phyloP scores from a whole-genome alignment of 305 asterid species.

The Fraxinus floribunda region DNA sequence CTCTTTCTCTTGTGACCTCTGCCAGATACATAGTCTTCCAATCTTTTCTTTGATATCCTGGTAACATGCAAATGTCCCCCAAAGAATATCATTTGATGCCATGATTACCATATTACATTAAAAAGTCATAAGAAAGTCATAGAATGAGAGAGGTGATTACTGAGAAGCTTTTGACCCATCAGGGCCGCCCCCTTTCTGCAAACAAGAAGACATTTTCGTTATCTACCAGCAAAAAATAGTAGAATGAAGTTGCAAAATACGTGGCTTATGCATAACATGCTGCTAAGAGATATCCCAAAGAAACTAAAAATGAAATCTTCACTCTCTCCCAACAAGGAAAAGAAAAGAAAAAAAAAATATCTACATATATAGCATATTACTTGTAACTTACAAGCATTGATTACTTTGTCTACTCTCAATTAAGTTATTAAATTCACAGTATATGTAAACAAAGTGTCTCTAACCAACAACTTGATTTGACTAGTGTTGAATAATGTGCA shows the following conservation, averaged over 20 bases:
- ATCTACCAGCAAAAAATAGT: slow-evolving; percentile 5
- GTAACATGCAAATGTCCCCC: slow-evolving; percentile 7
- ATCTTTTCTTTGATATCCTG: slow-evolving; percentile 21
- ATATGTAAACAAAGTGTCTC: neutral
- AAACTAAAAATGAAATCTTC: neutral
- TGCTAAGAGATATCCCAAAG: neutral
- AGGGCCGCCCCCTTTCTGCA: slow-evolving; percentile 18
- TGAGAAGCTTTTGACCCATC: slow-evolving; percentile 7
- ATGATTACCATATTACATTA: neutral
- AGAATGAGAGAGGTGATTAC: slow-evolving; percentile 20
- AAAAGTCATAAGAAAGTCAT: neutral
- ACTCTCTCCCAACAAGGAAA: neutral
- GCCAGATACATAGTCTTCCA: slow-evolving; percentile 5
- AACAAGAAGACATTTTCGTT: slow-evolving; percentile 3
- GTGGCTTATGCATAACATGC: neutral
- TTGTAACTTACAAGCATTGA: neutral
- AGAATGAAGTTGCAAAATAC: neutral
- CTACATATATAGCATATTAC: neutral
- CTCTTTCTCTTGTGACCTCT: slow-evolving; percentile 28
- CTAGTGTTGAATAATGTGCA: neutral
- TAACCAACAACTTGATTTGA: neutral
- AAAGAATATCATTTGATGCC: slow-evolving; percentile 9
- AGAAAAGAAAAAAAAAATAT: neutral
- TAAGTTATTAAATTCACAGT: neutral
- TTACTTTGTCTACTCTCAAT: neutral